Base-by-base conservation (phyloP, 176 grass and related monocot genomes). In the Oryza glaberrima region DNA sequence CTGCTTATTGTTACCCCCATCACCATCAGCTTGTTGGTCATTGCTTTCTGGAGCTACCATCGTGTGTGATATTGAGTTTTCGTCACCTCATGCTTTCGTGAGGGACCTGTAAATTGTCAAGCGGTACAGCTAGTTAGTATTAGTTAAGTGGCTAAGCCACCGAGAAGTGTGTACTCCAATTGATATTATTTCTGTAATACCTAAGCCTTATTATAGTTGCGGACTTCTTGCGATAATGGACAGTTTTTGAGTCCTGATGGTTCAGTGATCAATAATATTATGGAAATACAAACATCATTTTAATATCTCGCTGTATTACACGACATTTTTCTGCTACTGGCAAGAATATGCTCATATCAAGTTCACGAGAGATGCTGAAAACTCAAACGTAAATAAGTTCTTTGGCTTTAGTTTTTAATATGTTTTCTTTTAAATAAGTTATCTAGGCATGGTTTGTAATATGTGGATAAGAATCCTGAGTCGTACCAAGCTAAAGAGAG, bases 71-170 rank as follows among this genome's bases (percentile, higher is more conserved):
- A 44, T 17, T 41, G 11, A 23, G 54, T 72, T 72, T n/a, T 64
- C 26, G 23, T 76, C 13, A 30, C 67, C 5, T 76, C 66, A 35
- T 12, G 36, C 13, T 15, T 15, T 46, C 11, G 9, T 8, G 32
- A 41, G 72, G 67, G 49, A 47, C 76, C 12, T 83, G 81, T 83
- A 68, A 71, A 71, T 63, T 52, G 11, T n/a, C 58, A 63, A 63
- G 20, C n/a, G 23, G 58, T 63, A 63, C n/a, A 63, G n/a, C 9
- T 9, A 23, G n/a, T n/a, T 41, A 41, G 36, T 22, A 46, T 73
- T 44, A 71, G 17, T 6, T 71, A 7, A 43, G 36, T 43, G 43
- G 38, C 38, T 71, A 44, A 71, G 9, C 38, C 38, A 11, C 9
- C 17, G 1, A 44, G 38, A 71, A 48, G 22, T 28, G 44, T 49